Evolutionary conservation across 768 basidiomycete species (phyloP), one percentile per base, ranked within the genome.

Genomic region (Dacryopinax spathularia): DNA sequence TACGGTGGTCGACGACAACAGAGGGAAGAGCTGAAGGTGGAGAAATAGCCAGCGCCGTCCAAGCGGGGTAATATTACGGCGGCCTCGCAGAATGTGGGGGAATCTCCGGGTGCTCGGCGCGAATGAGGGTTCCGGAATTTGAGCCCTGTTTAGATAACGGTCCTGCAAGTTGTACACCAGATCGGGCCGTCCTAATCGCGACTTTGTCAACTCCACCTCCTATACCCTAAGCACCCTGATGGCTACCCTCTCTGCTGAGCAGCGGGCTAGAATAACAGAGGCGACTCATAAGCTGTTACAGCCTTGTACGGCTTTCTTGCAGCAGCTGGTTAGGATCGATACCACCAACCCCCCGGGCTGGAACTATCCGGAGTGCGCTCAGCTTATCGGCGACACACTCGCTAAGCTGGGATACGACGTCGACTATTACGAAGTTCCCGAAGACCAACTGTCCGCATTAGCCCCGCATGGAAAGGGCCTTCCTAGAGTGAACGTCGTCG

Each of bases 301-400:
- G 25, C 48, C 48, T 27, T 56, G 48, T 56, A 56, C 48, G 10
- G 48, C 29, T 15, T 56, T 56, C 29, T 29, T 56, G 22, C 36
- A 39, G 36, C 36, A 39, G 5, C 44, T 63, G 9, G 56, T 63
- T 25, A 7, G 44, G 2, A 29, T 63, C 31, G 62, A 63, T 39
- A 43, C 63, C 9, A 60, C 60, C 33, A 65, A 65, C 31, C 64
- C 64, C 0, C 64, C 64, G 1, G 64, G 64, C 5, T 27, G 61
- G 13, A 65, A 65, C 41, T 65, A 62, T 35, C 64, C 60, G 1
- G 13, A 34, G 29, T 37, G 60, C 35, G 64, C 64, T 0, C 22
- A 13, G 5, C 61, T 65, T 18, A 62, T 65, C 25, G 35, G 33
- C 27, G 60, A 62, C 27, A 44, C 61, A n/a, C 61, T 65, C 18